Evolutionary conservation across 2,329 filamentous ascomycete genomes (phyloP), one percentile per base, ranked within the genome.

Genomic region (Rhynchosporium secalis): DNA sequence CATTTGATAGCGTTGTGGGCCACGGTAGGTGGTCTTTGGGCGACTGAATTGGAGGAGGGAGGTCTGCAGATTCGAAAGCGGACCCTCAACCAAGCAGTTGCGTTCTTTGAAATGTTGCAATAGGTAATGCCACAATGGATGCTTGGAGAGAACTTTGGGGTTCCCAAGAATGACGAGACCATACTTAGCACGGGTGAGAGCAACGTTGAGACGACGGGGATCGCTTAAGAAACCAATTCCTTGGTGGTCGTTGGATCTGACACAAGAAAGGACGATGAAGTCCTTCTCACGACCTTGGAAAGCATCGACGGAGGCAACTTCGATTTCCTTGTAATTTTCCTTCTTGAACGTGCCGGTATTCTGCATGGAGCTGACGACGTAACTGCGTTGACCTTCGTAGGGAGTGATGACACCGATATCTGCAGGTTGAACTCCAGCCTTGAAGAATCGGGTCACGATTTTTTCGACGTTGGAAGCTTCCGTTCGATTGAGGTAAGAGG

Each of bases 211-310:
- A 82, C 95, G 94, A 68, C 95, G 91, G 58, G 95, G 95, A 71
- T 99, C 95, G 64, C 93, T 98, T 81, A 99, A 81, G 85, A 99
- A 99, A 78, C 95, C 95, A 71, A 99, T 99, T 69, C 95, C 95
- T 76, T 99, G 95, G 75, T 98, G 96, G 72, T 99, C 95, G 75
- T 99, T 99, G 74, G 94, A 98, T 74, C 95, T 91, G 56, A 99
- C 95, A 74, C 95, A 99, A 65, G 95, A 98, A 38, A 99, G 82
- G 45, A 99, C 93, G 72, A 99, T 99, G 73, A 96, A 99, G 74
- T 99, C 95, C 79, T 99, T 99, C 78, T 99, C 95, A 80, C 95
- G 90, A 58, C 95, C 95, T 75, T 99, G 95, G 83, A 99, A 99
- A 26, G 95, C 95, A 80, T 99, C 95, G 43, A 99, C 95, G 0